A percentile compares a stretch with the other conserved stretches of the same genome.
Conservation (phyloP, 1,284 basidiomycete genomes). For the Albatrellus sp. region DNA sequence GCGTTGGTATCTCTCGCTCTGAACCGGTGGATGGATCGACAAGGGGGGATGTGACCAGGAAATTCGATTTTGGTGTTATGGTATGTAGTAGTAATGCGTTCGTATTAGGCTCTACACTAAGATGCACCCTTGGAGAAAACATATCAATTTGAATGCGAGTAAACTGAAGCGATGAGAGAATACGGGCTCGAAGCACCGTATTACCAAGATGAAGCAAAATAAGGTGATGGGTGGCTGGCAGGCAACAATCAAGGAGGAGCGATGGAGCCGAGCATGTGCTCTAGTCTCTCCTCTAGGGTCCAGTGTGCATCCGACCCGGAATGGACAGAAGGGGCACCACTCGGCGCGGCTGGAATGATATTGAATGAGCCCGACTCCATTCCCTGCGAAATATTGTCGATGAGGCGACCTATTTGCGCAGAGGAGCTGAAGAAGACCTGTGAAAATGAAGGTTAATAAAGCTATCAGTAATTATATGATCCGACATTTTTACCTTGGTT, state of each 20-base stretch:
- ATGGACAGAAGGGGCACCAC: conserved; percentile 43
- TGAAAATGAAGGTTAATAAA: not conserved
- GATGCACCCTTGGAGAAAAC: not conserved
- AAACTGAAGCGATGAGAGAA: not conserved
- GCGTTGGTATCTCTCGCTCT: conserved; percentile 52
- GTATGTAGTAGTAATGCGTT: no score
- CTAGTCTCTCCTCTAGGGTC: conserved; percentile 65
- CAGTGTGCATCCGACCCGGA: conserved; percentile 50
- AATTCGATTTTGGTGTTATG: no score
- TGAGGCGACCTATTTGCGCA: conserved; percentile 66
- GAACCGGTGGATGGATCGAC: conserved; percentile 62
- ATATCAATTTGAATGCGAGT: not conserved
- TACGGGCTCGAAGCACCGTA: not conserved
- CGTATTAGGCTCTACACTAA: no score
- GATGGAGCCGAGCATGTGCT: conserved; percentile 58
- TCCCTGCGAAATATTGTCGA: conserved; percentile 66
- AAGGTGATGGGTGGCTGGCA: no score
- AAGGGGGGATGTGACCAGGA: conserved; percentile 16
- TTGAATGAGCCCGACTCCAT: conserved; percentile 75
- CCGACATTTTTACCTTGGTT: conserved; percentile 46
- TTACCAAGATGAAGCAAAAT: conserved; percentile 1
- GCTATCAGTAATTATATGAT: not conserved
- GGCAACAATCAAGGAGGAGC: conserved; percentile 18
- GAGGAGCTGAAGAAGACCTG: conserved; percentile 73
- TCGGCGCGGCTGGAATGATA: conserved; percentile 30